A percentile compares a stretch with the other conserved stretches of the same genome.
phyloP scores from a whole-genome alignment of 306 rosid genomes.

The Spatholobus suberectus region DNA sequence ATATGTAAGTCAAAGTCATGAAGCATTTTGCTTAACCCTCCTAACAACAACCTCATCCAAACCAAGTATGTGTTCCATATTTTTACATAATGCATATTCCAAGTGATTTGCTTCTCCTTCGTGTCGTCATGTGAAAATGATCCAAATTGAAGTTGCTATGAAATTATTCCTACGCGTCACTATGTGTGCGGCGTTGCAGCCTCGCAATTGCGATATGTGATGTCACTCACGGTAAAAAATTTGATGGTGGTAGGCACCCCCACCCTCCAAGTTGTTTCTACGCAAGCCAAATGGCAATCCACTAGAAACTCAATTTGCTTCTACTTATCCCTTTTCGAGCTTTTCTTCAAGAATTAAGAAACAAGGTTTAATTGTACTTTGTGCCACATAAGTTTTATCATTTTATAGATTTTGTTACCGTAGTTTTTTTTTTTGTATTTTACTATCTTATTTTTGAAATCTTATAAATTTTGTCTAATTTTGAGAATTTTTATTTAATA shows the following conservation, averaged over 20 bases:
- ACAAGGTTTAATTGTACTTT: no score
- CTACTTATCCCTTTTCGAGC: neutral
- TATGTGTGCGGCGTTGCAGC: neutral
- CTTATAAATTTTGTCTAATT: no score
- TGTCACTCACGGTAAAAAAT: neutral
- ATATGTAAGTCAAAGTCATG: constrained; percentile 1
- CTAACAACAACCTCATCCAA: neutral
- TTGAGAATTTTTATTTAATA: no score
- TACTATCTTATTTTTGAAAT: no score
- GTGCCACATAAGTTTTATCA: no score
- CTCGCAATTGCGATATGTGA: neutral
- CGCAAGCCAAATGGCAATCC: neutral
- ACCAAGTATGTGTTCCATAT: neutral
- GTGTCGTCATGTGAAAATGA: neutral
- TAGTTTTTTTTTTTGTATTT: no score
- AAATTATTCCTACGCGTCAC: neutral
- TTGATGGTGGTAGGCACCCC: neutral
- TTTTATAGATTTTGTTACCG: no score
- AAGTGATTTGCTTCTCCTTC: neutral
- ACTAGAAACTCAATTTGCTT: neutral
- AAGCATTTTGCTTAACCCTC: constrained; percentile 8
- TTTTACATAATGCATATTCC: neutral
- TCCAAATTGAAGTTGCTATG: constrained; percentile 3
- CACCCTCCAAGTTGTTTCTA: constrained; percentile 1
- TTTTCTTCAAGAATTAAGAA: neutral